A percentile compares a stretch with the other conserved stretches of the same genome.
Conservation (phyloP, 2,329 filamentous ascomycete species). For the Fusarium foetens region DNA sequence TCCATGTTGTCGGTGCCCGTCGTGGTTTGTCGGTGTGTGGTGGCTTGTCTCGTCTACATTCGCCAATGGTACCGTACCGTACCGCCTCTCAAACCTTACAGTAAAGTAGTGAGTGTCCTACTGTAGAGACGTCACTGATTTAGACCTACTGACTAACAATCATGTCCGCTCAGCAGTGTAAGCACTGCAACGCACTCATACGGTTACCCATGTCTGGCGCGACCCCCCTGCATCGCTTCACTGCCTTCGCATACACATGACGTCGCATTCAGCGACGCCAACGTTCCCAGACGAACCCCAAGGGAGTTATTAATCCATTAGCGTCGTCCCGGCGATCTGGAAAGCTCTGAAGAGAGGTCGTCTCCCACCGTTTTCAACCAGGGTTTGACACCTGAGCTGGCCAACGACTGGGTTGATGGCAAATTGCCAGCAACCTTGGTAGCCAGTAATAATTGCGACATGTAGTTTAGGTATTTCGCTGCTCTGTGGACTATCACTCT, state of each 20-base stretch:
- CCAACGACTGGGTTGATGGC: slow-evolving; percentile 5
- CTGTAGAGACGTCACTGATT: not conserved
- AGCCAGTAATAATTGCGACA: slow-evolving; percentile 1
- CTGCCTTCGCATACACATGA: slow-evolving; percentile 24
- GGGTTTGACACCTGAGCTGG: slow-evolving; percentile 22
- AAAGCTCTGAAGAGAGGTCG: slow-evolving; percentile 33
- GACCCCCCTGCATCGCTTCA: slow-evolving; percentile 17
- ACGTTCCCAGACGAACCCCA: slow-evolving; percentile 19
- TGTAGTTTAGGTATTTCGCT: not conserved
- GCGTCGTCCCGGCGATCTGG: slow-evolving; percentile 46
- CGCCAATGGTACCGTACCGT: not conserved
- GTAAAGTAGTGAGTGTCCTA: not conserved
- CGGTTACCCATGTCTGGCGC: not conserved
- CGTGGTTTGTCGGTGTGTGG: slow-evolving; percentile 34
- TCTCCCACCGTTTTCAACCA: slow-evolving; percentile 29
- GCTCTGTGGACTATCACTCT: not conserved
- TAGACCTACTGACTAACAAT: not conserved
- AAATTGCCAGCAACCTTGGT: slow-evolving; percentile 29
- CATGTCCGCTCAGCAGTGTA: not conserved
- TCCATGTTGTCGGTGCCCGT: slow-evolving; percentile 47
- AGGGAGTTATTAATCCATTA: slow-evolving; percentile 33
- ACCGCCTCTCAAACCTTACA: not conserved
- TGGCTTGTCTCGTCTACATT: slow-evolving; percentile 20
- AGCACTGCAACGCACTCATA: not conserved
- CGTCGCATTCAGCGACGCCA: slow-evolving; percentile 29